A percentile compares a stretch with the other conserved stretches of the same genome.
These are phyloP conservation scores for Nemania serpens DNA, from an alignment of 2,329 filamentous ascomycete genomes.

Conservation along the genomic window DNA sequence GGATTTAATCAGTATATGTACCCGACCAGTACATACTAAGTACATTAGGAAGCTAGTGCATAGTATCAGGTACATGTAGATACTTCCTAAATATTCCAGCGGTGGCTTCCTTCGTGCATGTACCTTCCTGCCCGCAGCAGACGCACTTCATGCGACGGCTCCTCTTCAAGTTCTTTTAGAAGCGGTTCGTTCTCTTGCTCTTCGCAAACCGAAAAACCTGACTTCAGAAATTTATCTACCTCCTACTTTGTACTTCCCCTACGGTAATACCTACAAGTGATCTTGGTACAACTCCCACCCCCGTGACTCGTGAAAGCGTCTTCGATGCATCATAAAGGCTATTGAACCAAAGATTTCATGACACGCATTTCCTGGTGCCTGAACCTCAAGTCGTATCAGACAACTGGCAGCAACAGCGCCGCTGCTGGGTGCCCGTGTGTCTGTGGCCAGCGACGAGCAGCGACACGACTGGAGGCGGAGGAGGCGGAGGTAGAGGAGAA, in stretches of 20 bases:
- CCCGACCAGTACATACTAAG: too few species aligned
- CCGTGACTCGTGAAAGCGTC: background rate
- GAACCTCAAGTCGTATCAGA: conserved; percentile 8
- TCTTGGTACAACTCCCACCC: background rate
- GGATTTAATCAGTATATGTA: too few species aligned
- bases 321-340: conserved; percentile 7
- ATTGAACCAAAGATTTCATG: conserved; percentile 21
- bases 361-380: conserved; percentile 23
- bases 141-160: too few species aligned
- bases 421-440: conserved; percentile 14
- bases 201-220: conserved; percentile 15
- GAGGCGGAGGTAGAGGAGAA: background rate
- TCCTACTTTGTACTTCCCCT: too few species aligned
- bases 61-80: too few species aligned
- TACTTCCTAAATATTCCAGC: too few species aligned
- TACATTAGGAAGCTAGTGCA: too few species aligned
- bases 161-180: too few species aligned
- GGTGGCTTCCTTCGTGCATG: too few species aligned
- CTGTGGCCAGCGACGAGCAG: conserved; percentile 7
- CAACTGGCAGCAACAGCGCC: background rate
- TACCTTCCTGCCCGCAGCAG: too few species aligned
- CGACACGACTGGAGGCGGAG: background rate
- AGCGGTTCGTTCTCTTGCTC: background rate
- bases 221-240: background rate
- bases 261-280: background rate